Evolutionary conservation across 257 asterid species (phyloP), one percentile per base, ranked within the genome.

Genomic region (Knoxia roxburghii): DNA sequence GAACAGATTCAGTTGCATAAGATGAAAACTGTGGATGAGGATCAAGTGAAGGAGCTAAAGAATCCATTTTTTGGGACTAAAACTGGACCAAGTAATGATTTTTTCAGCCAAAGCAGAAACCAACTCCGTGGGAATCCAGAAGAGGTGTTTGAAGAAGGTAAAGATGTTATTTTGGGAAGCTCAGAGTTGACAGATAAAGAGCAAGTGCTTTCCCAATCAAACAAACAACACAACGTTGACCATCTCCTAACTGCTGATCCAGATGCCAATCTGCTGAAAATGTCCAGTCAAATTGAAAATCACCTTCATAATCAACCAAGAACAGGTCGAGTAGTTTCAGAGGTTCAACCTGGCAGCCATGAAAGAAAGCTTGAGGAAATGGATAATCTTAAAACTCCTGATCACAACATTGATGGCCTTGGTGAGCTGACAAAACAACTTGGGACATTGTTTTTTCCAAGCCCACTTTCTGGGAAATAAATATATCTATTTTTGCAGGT

Each of bases 401-500:
- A 69, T 33, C 40, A 48, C 39, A 27, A 39, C 37, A 14, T 32
- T 27, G 58, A 68, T 1, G 29, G 49, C 33, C 67, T 40, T 30
- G 32, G 68, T 65, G n/a, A n/a, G n/a, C n/a, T n/a, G n/a, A n/a
- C n/a, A n/a, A n/a, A n/a, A n/a, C n/a, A n/a, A n/a, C n/a, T n/a
- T n/a, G n/a, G n/a, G n/a, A n/a, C n/a, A n/a, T n/a, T n/a, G n/a
- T n/a, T n/a, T n/a, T n/a, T n/a, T n/a, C n/a, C n/a, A n/a, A n/a
- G 60, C 43, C 62, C 18, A 23, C 32, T 50, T 51, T 41, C 45
- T 61, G 29, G 26, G 48, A 8, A 60, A 59, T 73, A 35, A 70
- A n/a, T 53, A 14, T n/a, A 40, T 62, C 14, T 59, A 17, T 45
- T 5, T n/a, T 68, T 68, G 68, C 80, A 77, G 82, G 73, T 24